Conservation (phyloP, 2,329 filamentous ascomycete species). For the Pseudocercospora macadamiae region DNA sequence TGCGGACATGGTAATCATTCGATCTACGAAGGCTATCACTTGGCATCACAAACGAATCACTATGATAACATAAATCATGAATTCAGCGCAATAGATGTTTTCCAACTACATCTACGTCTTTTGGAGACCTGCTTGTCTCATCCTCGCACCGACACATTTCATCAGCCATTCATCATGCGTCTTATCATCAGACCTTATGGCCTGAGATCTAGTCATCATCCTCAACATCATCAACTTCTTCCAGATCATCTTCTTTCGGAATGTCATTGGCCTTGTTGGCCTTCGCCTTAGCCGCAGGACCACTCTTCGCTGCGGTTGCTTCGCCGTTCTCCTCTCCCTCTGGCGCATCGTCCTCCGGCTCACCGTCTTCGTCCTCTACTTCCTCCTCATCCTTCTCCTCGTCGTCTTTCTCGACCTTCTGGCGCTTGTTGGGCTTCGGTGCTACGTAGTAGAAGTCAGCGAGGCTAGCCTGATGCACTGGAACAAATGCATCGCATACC, state of each 20-base stretch:
- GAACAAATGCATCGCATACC: constrained; percentile 10
- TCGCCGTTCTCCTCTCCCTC: constrained; percentile 39
- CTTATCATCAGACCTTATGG: not conserved
- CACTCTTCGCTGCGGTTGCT: constrained; percentile 32
- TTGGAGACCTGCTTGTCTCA: not conserved
- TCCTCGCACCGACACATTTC: not conserved
- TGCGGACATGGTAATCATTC: not conserved
- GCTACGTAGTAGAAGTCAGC: constrained; percentile 11
- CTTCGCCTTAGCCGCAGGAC: constrained; percentile 37
- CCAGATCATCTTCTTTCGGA: constrained; percentile 37
- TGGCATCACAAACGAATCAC: not conserved
- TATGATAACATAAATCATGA: not conserved
- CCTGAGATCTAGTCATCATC: not conserved
- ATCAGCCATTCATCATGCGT: not conserved
- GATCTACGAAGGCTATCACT: not conserved
- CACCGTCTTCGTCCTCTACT: constrained; percentile 36
- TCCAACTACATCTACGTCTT: constrained; percentile 4
- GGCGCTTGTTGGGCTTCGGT: constrained; percentile 29
- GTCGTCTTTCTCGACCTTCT: constrained; percentile 28
- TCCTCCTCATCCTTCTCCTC: constrained; percentile 25
- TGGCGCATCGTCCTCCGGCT: constrained; percentile 30
- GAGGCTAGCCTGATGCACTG: not conserved
- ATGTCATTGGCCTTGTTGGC: constrained; percentile 32
- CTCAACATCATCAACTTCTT: constrained; percentile 32
- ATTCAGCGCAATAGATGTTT: constrained; percentile 3